Evolutionary conservation across 2,329 filamentous ascomycete genomes (phyloP).

Genomic region (Hypoxylon sp.): DNA sequence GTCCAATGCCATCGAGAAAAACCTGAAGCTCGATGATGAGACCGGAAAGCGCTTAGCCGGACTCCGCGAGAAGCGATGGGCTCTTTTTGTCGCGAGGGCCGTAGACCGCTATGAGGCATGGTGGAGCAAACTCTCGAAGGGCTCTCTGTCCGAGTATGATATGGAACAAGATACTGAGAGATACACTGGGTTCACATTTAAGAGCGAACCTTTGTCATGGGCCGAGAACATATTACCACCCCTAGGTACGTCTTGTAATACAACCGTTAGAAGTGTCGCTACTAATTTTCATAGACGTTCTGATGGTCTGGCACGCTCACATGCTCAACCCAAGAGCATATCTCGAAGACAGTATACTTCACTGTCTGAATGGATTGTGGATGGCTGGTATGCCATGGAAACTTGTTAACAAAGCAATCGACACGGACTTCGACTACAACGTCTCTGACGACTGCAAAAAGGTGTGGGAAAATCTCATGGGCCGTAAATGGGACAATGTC

Average conservation of each 20-base stretch:
- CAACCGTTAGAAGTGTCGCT: conserved; percentile 27
- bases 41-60: conserved; percentile 61
- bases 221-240: conserved; percentile 65
- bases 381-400: conserved; percentile 75
- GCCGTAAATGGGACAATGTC: conserved; percentile 70
- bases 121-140: conserved; percentile 63
- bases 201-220: conserved; percentile 53
- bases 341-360: conserved; percentile 78
- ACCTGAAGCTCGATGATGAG: conserved; percentile 51
- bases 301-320: conserved; percentile 85
- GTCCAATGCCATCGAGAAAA: conserved; percentile 29
- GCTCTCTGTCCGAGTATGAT: conserved; percentile 54
- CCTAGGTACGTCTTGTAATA: conserved; percentile 60
- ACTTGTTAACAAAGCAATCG: conserved; percentile 68
- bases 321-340: conserved; percentile 83
- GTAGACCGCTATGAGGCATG: conserved; percentile 76
- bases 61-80: conserved; percentile 80
- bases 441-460: conserved; percentile 59
- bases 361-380: conserved; percentile 69
- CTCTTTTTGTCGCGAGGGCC: conserved; percentile 75
- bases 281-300: conserved; percentile 66
- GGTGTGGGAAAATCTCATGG: conserved; percentile 63
- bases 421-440: conserved; percentile 69
- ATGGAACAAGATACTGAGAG: conserved; percentile 50
- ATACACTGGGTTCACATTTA: conserved; percentile 54